These are phyloP conservation scores for Leccinum fibrillosum DNA, from an alignment of 768 basidiomycete genomes.

Conservation along the genomic window DNA sequence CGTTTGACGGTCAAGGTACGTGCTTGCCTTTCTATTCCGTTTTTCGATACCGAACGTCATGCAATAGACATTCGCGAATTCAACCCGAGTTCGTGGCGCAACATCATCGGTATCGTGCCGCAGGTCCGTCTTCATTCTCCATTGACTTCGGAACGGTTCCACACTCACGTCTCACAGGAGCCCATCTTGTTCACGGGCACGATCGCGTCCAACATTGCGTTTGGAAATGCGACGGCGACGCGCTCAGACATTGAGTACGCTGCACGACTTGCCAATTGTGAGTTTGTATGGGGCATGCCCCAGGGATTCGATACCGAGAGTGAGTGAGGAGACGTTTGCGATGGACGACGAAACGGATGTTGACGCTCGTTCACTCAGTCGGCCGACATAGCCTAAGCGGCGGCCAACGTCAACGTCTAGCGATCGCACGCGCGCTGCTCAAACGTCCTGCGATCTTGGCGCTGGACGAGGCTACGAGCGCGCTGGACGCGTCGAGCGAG, in stretches of 20 bases:
- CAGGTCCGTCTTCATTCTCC: neutral
- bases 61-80: conserved; percentile 42
- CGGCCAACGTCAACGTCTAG: conserved; percentile 78
- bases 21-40: neutral
- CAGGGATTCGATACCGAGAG: conserved; percentile 92
- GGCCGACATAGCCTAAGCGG: conserved; percentile 40
- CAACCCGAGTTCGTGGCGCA: too few species aligned
- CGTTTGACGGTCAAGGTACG: conserved; percentile 82
- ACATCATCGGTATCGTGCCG: too few species aligned
- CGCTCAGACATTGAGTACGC: conserved; percentile 84
- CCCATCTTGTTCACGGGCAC: conserved; percentile 90
- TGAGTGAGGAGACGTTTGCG: conserved; percentile 34
- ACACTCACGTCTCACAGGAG: conserved; percentile 38
- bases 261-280: conserved; percentile 89
- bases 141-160: too few species aligned
- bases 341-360: neutral
- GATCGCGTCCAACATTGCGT: conserved; percentile 93
- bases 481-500: conserved; percentile 87
- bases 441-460: conserved; percentile 87
- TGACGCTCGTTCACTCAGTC: conserved; percentile 9
- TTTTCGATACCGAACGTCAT: conserved; percentile 7
- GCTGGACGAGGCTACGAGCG: conserved; percentile 86
- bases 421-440: conserved; percentile 83
- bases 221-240: conserved; percentile 72
- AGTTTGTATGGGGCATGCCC: conserved; percentile 94